A percentile compares a stretch with the other conserved stretches of the same genome.
Conservation (phyloP, 139 green algal species). For the Raphidocelis subcapitata region DNA sequence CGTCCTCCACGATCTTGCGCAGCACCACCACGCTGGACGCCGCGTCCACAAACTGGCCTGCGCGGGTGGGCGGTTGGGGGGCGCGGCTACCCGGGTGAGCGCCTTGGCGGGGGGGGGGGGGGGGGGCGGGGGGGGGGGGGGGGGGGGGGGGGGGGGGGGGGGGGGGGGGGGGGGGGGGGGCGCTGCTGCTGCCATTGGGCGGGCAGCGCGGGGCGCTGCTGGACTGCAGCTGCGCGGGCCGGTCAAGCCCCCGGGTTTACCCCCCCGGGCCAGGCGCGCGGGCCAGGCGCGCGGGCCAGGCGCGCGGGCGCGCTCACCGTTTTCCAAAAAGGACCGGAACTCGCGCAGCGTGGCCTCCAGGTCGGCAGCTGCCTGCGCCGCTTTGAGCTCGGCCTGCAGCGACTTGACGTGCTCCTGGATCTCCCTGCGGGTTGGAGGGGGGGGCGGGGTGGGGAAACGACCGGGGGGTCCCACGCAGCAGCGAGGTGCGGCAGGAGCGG, state of each 20-base stretch:
- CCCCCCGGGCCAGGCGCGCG: no score
- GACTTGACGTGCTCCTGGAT: conserved; percentile 19
- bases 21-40: conserved; percentile 23
- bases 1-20: conserved; percentile 19
- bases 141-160: no score
- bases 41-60: conserved; percentile 25
- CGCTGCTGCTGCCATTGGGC: no score
- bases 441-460: not conserved
- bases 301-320: conserved; percentile 7
- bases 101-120: no score
- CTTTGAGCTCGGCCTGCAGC: conserved; percentile 28
- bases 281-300: no score
- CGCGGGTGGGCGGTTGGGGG: not conserved
- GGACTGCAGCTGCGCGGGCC: no score
- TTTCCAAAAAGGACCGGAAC: conserved; percentile 16
- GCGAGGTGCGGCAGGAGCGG: not conserved
- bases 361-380: conserved; percentile 26
- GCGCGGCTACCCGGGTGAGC: no score
- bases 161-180: no score
- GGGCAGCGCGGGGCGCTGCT: no score
- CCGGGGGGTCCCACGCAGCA: no score
- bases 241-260: no score
- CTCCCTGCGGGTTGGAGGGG: conserved; percentile 1
- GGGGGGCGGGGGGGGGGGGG: not conserved
- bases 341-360: conserved; percentile 28